A percentile compares a stretch with the other conserved stretches of the same genome.
phyloP scores from a whole-genome alignment of 805 yeast genomes.

The Myxozyma kluyveri region DNA sequence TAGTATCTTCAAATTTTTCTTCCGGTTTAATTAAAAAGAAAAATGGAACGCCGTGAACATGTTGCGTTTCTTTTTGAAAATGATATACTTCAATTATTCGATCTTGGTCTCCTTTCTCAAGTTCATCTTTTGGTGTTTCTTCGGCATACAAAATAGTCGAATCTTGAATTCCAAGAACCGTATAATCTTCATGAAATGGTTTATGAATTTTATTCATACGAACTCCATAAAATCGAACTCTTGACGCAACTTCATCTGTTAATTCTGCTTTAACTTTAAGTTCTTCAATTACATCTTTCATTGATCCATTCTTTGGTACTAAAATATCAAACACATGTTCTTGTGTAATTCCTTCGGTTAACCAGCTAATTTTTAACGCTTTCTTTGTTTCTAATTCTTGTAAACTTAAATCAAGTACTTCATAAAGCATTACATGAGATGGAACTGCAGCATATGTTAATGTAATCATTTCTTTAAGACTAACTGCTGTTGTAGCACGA shows the following conservation, averaged over 20 bases:
- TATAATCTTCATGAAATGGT: conserved; percentile 16
- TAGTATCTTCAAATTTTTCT: conserved; percentile 64
- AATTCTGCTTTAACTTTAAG: conserved; percentile 55
- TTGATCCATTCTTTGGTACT: conserved; percentile 60
- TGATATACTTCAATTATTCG: conserved; percentile 65
- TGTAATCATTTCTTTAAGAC: conserved; percentile 39
- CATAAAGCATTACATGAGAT: conserved; percentile 56
- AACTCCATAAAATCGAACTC: conserved; percentile 21
- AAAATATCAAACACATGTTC: conserved; percentile 67
- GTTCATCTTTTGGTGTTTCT: conserved; percentile 34
- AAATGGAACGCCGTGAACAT: conserved; percentile 82
- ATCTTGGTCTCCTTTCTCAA: conserved; percentile 28
- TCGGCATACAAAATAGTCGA: conserved; percentile 47
- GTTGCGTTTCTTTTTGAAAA: conserved; percentile 64
- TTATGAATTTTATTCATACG: conserved; percentile 26
- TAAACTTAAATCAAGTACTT: conserved; percentile 69
- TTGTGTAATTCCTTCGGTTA: conserved; percentile 67
- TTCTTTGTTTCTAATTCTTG: conserved; percentile 75
- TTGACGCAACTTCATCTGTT: conserved; percentile 42
- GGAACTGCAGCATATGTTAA: conserved; percentile 13
- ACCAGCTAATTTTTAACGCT: conserved; percentile 64
- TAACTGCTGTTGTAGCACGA: conserved; percentile 35
- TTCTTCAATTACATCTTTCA: conserved; percentile 54
- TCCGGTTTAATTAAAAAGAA: conserved; percentile 65
- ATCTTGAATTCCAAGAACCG: conserved; percentile 36